Percentiles rank a stretch among this genome's conserved stretches.
Evolutionary conservation across 495 filamentous ascomycete species (phyloP).

Genomic region (Rhypophila decipiens): DNA sequence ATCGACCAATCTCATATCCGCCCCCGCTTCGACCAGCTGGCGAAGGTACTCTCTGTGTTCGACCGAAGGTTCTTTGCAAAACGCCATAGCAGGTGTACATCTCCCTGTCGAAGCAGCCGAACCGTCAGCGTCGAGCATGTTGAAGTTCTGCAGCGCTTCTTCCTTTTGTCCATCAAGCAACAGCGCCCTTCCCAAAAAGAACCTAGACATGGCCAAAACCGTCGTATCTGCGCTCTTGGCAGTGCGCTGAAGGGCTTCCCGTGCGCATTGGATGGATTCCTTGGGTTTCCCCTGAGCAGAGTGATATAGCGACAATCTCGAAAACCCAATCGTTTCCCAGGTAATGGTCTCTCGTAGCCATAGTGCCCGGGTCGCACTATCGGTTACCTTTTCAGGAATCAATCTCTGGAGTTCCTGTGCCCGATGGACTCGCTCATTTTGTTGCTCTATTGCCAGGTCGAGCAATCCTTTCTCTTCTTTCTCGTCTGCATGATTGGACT

Average conservation of each 20-base stretch:
- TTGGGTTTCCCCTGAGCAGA: not conserved
- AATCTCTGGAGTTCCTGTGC: no score
- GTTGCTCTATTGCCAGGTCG: not conserved
- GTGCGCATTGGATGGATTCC: not conserved
- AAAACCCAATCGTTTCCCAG: no score
- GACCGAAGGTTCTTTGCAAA: slow-evolving; percentile 27
- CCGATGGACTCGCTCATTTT: not conserved
- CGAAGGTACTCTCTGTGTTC: slow-evolving; percentile 22
- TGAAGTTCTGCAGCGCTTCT: not conserved
- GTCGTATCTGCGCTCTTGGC: no score
- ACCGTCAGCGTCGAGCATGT: not conserved
- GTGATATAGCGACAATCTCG: slow-evolving; percentile 17
- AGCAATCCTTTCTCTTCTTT: no score
- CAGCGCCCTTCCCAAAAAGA: slow-evolving; percentile 9
- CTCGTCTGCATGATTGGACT: no score
- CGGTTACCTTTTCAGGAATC: no score
- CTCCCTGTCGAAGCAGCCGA: no score
- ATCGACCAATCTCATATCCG: slow-evolving; percentile 19
- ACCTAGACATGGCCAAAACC: slow-evolving; percentile 1
- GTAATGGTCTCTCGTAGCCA: not conserved
- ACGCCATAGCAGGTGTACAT: slow-evolving; percentile 25
- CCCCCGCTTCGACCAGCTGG: slow-evolving; percentile 21
- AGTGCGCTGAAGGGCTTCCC: not conserved
- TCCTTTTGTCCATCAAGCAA: slow-evolving; percentile 2
- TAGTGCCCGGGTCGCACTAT: no score